Evolutionary conservation across 2,329 filamentous ascomycete genomes (phyloP).

Genomic region (Aureobasidium sp.): DNA sequence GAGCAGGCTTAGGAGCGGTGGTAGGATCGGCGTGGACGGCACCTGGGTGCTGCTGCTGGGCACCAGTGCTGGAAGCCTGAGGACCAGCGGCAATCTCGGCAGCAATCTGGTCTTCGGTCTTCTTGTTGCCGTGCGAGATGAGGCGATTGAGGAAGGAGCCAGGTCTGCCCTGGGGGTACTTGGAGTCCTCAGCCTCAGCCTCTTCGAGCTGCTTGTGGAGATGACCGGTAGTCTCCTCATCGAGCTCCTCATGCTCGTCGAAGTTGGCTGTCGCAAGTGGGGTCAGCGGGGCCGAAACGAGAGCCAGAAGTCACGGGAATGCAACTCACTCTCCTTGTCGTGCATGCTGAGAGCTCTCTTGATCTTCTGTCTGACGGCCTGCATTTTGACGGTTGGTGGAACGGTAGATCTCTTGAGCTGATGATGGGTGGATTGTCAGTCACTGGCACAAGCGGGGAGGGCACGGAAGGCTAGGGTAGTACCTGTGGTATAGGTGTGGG

Average conservation of each 20-base stretch:
- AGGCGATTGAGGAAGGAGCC: slow-evolving; percentile 33
- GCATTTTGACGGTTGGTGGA: slow-evolving; percentile 25
- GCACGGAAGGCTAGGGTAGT: neutral
- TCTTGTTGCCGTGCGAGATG: slow-evolving; percentile 34
- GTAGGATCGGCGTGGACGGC: neutral
- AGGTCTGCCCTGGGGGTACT: slow-evolving; percentile 26
- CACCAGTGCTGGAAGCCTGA: neutral
- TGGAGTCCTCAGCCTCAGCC: slow-evolving; percentile 27
- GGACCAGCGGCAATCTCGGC: slow-evolving; percentile 9
- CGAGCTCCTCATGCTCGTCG: slow-evolving; percentile 29
- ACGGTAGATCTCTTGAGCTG: neutral
- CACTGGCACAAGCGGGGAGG: neutral
- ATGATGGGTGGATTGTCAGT: neutral
- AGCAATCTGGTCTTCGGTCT: slow-evolving; percentile 32
- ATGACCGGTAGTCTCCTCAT: slow-evolving; percentile 33
- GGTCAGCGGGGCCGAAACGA: slow-evolving; percentile 1
- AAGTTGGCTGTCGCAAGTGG: slow-evolving; percentile 16
- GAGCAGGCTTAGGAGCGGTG: slow-evolving; percentile 10
- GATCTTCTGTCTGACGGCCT: slow-evolving; percentile 31
- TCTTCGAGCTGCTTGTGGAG: slow-evolving; percentile 31
- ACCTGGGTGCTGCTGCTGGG: neutral
- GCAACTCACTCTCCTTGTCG: slow-evolving; percentile 30
- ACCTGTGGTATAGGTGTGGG: neutral
- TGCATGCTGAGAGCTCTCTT: slow-evolving; percentile 32
- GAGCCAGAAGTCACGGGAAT: neutral